These are phyloP conservation scores for cucumber (Cucumis sativus) DNA, from an alignment of 306 rosid genomes.

Conservation along the genomic window Cucumber_9930_V3 NC_026659.2:25169501-25170000, in stretches of 20 bases:
- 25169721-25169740: background rate
- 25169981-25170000: no score
- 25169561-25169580: no score
- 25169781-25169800: background rate
- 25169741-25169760: background rate
- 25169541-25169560: background rate
- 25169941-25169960: no score
- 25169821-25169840: background rate
- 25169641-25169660: constrained; percentile 1
- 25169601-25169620: background rate
- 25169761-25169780: background rate
- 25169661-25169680: background rate
- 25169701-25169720: background rate
- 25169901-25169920: no score
- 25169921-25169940: no score
- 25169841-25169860: constrained; percentile 4
- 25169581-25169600: no score
- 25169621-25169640: background rate
- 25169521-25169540: constrained; percentile 18
- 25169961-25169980: no score
- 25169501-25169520: constrained; percentile 27
- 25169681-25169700: background rate
- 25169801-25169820: background rate
- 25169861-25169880: background rate
- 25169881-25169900: background rate